A percentile compares a stretch with the other conserved stretches of the same genome.
Conservation (phyloP, 2,329 filamentous ascomycete genomes). For the Coleophoma eucalyptorum region DNA sequence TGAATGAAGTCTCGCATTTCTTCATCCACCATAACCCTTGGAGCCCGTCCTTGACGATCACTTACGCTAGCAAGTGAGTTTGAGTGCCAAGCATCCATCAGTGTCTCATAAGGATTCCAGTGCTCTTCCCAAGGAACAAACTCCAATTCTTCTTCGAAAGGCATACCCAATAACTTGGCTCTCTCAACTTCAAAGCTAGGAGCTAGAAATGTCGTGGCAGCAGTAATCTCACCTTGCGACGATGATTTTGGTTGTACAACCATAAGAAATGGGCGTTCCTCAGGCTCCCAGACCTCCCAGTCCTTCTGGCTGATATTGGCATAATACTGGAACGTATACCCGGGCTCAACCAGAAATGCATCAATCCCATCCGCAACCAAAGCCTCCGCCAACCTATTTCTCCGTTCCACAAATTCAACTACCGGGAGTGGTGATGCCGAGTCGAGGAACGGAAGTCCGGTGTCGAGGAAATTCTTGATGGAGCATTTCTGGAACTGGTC, state of each 20-base stretch:
- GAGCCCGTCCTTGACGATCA: constrained; percentile 14
- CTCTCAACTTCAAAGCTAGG: constrained; percentile 59
- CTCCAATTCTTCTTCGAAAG: constrained; percentile 43
- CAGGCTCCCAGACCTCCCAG: constrained; percentile 64
- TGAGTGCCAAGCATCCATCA: constrained; percentile 35
- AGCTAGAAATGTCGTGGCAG: constrained; percentile 54
- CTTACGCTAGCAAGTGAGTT: constrained; percentile 21
- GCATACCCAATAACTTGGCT: constrained; percentile 55
- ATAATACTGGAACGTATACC: constrained; percentile 62
- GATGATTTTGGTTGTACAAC: constrained; percentile 44
- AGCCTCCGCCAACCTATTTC: constrained; percentile 52
- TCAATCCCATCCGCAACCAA: constrained; percentile 46
- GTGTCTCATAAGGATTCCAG: constrained; percentile 57
- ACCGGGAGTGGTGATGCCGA: constrained; percentile 41
- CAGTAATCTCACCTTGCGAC: constrained; percentile 36
- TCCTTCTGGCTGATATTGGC: constrained; percentile 56
- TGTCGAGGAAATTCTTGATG: constrained; percentile 40
- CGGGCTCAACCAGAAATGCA: constrained; percentile 60
- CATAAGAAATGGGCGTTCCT: constrained; percentile 62
- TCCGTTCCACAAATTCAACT: constrained; percentile 49
- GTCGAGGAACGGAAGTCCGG: constrained; percentile 47
- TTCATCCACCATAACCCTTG: constrained; percentile 59
- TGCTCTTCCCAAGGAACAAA: constrained; percentile 61
- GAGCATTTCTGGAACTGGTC: constrained; percentile 42
- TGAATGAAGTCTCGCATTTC: constrained; percentile 62